Evolutionary conservation across 1,284 basidiomycete genomes (phyloP).

Genomic region (Schizophyllum amplum): DNA sequence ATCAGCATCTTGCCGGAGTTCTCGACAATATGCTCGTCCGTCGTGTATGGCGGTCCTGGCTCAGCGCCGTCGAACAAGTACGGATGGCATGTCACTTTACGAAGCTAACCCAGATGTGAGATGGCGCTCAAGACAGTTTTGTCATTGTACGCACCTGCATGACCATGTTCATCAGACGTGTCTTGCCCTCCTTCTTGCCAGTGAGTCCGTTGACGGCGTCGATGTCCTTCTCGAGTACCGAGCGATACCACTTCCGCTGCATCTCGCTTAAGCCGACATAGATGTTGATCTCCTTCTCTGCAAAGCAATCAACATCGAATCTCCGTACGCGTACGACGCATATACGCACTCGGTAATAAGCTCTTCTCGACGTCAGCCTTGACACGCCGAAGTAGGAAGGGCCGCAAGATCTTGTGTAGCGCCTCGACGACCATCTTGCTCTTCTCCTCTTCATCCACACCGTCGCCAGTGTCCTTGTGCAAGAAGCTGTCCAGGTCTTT

Average conservation of each 20-base stretch:
- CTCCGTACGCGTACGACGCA: slow-evolving; percentile 1
- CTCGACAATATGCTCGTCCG: slow-evolving; percentile 93
- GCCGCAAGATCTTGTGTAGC: slow-evolving; percentile 92
- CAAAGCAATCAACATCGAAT: slow-evolving; percentile 9
- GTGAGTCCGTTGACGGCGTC: slow-evolving; percentile 95
- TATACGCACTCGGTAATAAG: slow-evolving; percentile 73
- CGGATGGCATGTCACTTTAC: slow-evolving; percentile 80
- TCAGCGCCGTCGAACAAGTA: slow-evolving; percentile 88
- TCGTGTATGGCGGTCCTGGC: slow-evolving; percentile 97
- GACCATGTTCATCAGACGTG: slow-evolving; percentile 96
- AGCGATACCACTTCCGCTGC: slow-evolving; percentile 98
- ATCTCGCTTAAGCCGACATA: slow-evolving; percentile 97
- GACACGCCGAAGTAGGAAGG: slow-evolving; percentile 91
- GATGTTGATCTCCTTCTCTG: slow-evolving; percentile 98
- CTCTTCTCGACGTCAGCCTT: slow-evolving; percentile 98
- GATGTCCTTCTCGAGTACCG: slow-evolving; percentile 96
- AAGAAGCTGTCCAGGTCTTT: slow-evolving; percentile 69
- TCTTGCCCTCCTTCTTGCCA: slow-evolving; percentile 99
- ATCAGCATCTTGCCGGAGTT: slow-evolving; percentile 98
- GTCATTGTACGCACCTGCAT: slow-evolving; percentile 93
- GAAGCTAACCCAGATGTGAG: no score
- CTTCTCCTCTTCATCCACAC: slow-evolving; percentile 77
- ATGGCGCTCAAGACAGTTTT: neutral
- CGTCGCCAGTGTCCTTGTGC: slow-evolving; percentile 71
- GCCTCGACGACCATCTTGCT: slow-evolving; percentile 95